phyloP scores from a whole-genome alignment of 495 filamentous ascomycete genomes.

The Darksidea phi region DNA sequence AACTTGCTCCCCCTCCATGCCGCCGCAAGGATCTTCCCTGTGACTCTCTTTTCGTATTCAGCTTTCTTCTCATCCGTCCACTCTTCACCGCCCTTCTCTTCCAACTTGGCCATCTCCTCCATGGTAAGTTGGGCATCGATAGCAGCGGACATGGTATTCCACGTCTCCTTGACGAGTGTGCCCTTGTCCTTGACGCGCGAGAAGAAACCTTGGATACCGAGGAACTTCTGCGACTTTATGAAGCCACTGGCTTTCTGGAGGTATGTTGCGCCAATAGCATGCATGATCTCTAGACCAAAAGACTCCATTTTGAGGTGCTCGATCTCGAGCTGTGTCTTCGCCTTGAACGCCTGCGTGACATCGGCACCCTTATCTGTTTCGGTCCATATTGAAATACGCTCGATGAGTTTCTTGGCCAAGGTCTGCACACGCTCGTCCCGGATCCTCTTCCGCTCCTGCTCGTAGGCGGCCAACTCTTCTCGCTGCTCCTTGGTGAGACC shows the following conservation, averaged over 20 bases:
- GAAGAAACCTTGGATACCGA: conserved; percentile 94
- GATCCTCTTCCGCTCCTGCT: conserved; percentile 76
- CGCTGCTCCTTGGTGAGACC: conserved; percentile 84
- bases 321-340: conserved; percentile 90
- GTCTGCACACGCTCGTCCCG: conserved; percentile 89
- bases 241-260: conserved; percentile 80
- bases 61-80: conserved; percentile 98
- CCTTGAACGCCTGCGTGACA: conserved; percentile 84
- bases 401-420: conserved; percentile 77
- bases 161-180: conserved; percentile 92
- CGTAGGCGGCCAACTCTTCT: conserved; percentile 83
- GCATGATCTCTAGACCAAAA: conserved; percentile 94
- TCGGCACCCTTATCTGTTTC: conserved; percentile 88
- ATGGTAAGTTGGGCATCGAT: conserved; percentile 98
- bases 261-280: conserved; percentile 90
- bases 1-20: conserved; percentile 97
- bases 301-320: conserved; percentile 99
- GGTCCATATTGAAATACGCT: conserved; percentile 92
- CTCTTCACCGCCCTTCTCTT: conserved; percentile 92
- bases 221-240: conserved; percentile 92
- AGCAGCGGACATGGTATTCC: conserved; percentile 95
- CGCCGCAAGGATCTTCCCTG: conserved; percentile 96
- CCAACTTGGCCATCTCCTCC: conserved; percentile 97
- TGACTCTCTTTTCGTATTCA: conserved; percentile 94
- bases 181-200: conserved; percentile 94